Evolutionary conservation across 2,329 filamentous ascomycete species (phyloP), one percentile per base, ranked within the genome.

Genomic region (Xylaria sp.): DNA sequence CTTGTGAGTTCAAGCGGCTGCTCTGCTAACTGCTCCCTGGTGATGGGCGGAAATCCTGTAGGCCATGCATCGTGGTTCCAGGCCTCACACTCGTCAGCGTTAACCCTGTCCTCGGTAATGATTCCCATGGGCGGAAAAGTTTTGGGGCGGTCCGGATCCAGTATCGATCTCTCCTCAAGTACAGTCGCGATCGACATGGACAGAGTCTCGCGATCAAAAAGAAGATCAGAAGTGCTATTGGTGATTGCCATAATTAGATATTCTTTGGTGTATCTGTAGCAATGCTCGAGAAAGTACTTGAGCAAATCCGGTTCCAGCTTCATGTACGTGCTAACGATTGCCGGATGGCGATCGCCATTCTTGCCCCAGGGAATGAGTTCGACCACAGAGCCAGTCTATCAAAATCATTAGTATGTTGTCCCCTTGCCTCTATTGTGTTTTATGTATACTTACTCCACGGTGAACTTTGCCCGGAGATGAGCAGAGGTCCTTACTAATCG

Each of bases 271-370:
- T 83, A 85, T 60, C 77, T 79, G 72, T 83, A 82, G 20, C 80
- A 80, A 60, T 82, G 80, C 31, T 82, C 79, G 49, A 87, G 79
- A 63, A 86, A 80, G 66, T 82, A 77, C 68, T 85, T 79, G n/a
- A 88, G 78, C 61, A 85, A 79, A 11, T 79, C 74, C 0, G 86
- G 86, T 4, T 80, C 77, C 7, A 87, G 78, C 75, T 87, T 87
- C 71, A 83, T 73, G 66, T 81, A 76, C 0, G 81, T 82, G 17
- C 72, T 72, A 25, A 81, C 75, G 42, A 79, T 77, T 15, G 65
- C 66, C 17, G 70, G 68, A 59, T 79, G 78, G 11, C 73, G 73
- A 10, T 71, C 69, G 5, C 74, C 72, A 17, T 71, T 71, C 31
- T 60, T 64, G 20, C 75, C 75, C 75, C 76, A 77, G 4, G 73